Percentiles rank a stretch among this genome's conserved stretches.
phyloP scores from a whole-genome alignment of 2,329 filamentous ascomycete species.

The Drechslera avenae region DNA sequence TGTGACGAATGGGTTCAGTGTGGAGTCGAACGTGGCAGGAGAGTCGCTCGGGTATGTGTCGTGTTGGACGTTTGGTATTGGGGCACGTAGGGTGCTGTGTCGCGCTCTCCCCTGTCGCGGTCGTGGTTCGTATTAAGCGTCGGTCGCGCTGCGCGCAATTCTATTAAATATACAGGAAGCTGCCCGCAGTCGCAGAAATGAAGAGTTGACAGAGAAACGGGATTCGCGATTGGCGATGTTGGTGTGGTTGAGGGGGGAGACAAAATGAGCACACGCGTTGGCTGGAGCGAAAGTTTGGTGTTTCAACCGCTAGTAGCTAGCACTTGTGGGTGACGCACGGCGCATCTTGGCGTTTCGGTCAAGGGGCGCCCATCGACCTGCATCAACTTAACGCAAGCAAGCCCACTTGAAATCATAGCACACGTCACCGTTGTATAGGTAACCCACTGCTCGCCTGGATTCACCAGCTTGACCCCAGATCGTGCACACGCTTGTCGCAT shows the following conservation, averaged over 20 bases:
- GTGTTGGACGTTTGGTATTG: not conserved
- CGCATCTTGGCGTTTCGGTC: slow-evolving; percentile 31
- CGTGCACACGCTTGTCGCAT: too few species aligned
- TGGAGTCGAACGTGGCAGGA: not conserved
- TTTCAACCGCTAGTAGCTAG: slow-evolving; percentile 20
- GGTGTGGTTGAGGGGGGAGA: slow-evolving; percentile 16
- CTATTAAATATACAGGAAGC: slow-evolving; percentile 23
- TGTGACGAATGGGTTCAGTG: not conserved
- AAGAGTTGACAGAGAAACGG: slow-evolving; percentile 11
- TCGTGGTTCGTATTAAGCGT: slow-evolving; percentile 14
- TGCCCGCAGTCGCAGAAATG: slow-evolving; percentile 37
- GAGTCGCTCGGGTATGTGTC: not conserved
- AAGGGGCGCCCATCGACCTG: slow-evolving; percentile 4
- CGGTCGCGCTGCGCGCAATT: slow-evolving; percentile 8
- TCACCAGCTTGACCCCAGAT: too few species aligned
- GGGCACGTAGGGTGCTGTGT: slow-evolving; percentile 12
- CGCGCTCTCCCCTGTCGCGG: slow-evolving; percentile 9
- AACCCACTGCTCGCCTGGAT: not conserved
- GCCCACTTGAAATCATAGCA: slow-evolving; percentile 3
- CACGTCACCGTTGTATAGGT: not conserved
- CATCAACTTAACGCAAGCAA: slow-evolving; percentile 14
- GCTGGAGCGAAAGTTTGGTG: slow-evolving; percentile 41
- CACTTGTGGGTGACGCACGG: slow-evolving; percentile 29
- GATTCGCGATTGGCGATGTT: slow-evolving; percentile 21
- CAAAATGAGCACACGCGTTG: slow-evolving; percentile 29